Evolutionary conservation across 345 rosid species (phyloP).

Genomic region (Salix caprea): DNA sequence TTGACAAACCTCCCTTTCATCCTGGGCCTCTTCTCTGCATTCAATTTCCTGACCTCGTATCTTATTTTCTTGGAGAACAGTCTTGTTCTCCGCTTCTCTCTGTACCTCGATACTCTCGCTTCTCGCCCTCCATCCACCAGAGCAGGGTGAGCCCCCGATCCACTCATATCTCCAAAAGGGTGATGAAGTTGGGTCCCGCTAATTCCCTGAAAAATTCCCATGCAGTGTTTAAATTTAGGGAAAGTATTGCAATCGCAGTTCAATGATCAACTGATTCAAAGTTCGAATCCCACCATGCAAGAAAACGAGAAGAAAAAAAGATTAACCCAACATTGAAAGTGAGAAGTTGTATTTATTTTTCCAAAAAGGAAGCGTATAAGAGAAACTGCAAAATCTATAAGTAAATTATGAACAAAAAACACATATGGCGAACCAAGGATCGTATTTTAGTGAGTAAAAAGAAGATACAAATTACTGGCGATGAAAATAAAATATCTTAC

Average conservation of each 20-base stretch:
- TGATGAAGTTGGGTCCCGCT: conserved; percentile 24
- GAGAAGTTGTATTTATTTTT: not conserved
- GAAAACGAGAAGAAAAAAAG: not conserved
- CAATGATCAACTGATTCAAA: not conserved
- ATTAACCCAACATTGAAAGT: not conserved
- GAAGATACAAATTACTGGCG: not conserved
- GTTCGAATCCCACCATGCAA: not conserved
- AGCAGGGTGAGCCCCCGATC: conserved; percentile 15
- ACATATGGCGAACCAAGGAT: not conserved
- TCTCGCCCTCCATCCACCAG: conserved; percentile 62
- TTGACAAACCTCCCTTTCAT: conserved; percentile 98
- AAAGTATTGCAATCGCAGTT: not conserved
- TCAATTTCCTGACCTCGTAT: conserved; percentile 85
- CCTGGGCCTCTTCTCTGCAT: conserved; percentile 95
- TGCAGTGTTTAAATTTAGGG: not conserved
- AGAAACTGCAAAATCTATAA: not conserved
- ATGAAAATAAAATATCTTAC: conserved; percentile 29
- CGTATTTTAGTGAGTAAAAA: not conserved
- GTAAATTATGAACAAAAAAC: not conserved
- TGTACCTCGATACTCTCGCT: conserved; percentile 79
- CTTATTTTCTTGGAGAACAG: conserved; percentile 92
- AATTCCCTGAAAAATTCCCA: conserved; percentile 21
- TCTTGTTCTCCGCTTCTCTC: conserved; percentile 84
- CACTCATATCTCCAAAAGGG: conserved; percentile 9
- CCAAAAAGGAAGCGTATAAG: not conserved